These are phyloP conservation scores for Eutrema heterophyllum DNA, from an alignment of 345 rosid genomes.

Conservation along the genomic window DNA sequence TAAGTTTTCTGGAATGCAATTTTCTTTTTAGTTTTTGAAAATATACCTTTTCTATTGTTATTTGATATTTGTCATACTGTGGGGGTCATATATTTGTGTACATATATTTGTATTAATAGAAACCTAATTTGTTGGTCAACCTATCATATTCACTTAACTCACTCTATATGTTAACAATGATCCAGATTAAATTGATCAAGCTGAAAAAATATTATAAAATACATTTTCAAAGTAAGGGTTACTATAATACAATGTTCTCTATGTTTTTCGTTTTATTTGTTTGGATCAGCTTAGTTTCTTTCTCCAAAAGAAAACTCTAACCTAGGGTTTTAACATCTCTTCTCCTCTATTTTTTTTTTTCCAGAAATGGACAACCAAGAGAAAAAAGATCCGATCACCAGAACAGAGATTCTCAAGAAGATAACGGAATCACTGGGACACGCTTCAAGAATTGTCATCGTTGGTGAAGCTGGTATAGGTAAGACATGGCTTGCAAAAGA, in stretches of 20 bases:
- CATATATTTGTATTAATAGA: too few relatives aligned
- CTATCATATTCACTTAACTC: too few relatives aligned
- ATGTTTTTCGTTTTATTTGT: neutral
- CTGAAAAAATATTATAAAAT: neutral
- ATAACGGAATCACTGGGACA: neutral
- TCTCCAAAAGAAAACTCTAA: neutral
- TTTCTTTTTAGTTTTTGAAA: neutral
- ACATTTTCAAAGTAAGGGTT: neutral
- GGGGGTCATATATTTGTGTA: neutral
- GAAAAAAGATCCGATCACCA: neutral
- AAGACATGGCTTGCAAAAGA: conserved; percentile 32
- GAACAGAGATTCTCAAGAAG: neutral
- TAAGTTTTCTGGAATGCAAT: neutral
- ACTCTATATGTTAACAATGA: neutral
- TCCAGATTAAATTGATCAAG: neutral
- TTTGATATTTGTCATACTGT: neutral
- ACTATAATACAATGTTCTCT: neutral
- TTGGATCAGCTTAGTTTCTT: neutral
- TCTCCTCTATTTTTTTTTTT: neutral
- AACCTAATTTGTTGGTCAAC: too few relatives aligned
- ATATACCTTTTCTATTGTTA: neutral
- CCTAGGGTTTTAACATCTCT: neutral
- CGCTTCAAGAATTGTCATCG: conserved; percentile 19
- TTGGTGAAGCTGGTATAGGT: conserved; percentile 34
- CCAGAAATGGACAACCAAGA: conserved; percentile 11